A percentile compares a stretch with the other conserved stretches of the same genome.
These are phyloP conservation scores for Xylaria venustula DNA, from an alignment of 495 filamentous ascomycete genomes.

Conservation along the genomic window DNA sequence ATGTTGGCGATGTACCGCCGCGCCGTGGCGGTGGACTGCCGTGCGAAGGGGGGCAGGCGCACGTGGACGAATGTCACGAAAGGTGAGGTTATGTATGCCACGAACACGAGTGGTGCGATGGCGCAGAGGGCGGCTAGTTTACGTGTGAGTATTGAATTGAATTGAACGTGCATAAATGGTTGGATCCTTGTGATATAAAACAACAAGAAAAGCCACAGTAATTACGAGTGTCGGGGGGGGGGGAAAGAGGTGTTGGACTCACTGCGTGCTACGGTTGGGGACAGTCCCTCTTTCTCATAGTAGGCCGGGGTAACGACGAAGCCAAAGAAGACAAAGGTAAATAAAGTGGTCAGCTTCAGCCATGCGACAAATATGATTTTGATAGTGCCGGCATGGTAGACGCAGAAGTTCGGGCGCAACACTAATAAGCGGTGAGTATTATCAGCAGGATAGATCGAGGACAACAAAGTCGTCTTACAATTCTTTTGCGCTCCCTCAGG, in stretches of 20 bases:
- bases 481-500: neutral
- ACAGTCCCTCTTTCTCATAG: conserved; percentile 42
- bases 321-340: conserved; percentile 63
- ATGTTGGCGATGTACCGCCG: conserved; percentile 61
- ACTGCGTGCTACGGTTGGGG: conserved; percentile 22
- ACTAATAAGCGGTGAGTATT: neutral
- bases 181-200: too few relatives aligned
- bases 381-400: conserved; percentile 55
- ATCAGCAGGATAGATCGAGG: too few relatives aligned
- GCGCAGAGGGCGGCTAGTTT: conserved; percentile 60
- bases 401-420: neutral
- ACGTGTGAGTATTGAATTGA: conserved; percentile 7
- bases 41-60: conserved; percentile 65
- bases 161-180: neutral
- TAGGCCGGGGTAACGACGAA: conserved; percentile 61
- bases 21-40: conserved; percentile 64
- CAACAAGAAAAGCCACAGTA: too few relatives aligned
- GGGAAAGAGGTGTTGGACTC: neutral
- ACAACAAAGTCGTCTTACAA: conserved; percentile 1
- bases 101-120: conserved; percentile 63
- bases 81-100: conserved; percentile 62
- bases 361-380: conserved; percentile 64
- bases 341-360: conserved; percentile 68
- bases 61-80: conserved; percentile 74
- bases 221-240: neutral